These are phyloP conservation scores for Aristolochia fimbriata DNA, from an alignment of 164 flowering plant genomes.

Conservation along the genomic window DNA sequence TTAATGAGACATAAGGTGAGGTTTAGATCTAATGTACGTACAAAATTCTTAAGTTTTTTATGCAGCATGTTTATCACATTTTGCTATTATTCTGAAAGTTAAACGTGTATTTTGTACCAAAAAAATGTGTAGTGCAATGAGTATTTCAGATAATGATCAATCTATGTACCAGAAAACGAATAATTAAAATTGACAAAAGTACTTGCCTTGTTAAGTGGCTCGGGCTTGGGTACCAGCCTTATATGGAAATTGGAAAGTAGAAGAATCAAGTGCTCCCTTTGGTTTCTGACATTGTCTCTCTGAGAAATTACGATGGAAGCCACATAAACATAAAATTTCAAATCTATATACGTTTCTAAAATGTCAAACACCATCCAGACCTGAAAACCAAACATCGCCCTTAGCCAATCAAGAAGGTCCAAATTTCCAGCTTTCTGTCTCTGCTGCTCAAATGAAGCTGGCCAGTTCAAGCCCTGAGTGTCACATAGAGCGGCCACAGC, in stretches of 20 bases:
- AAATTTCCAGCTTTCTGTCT: conserved; percentile 71
- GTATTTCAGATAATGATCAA: too few relatives aligned
- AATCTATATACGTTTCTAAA: too few relatives aligned
- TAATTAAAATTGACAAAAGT: too few relatives aligned
- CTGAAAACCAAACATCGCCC: conserved; percentile 99
- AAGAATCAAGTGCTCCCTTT: conserved; percentile 84
- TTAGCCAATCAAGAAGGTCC: conserved; percentile 94
- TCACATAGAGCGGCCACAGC: conserved; percentile 77
- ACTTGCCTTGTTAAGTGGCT: conserved; percentile 72
- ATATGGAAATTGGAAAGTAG: conserved; percentile 80
- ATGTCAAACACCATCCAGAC: conserved; percentile 17
- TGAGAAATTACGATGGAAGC: too few relatives aligned
- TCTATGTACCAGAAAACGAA: too few relatives aligned
- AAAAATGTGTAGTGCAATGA: too few relatives aligned
- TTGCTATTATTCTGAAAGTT: too few relatives aligned
- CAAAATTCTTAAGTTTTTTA: too few relatives aligned
- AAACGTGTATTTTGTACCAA: too few relatives aligned
- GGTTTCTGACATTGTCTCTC: conserved; percentile 97
- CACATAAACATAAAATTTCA: conserved; percentile 13
- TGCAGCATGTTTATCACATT: too few relatives aligned
- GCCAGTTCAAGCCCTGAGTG: conserved; percentile 81
- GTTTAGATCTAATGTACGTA: too few relatives aligned
- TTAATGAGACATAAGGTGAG: too few relatives aligned
- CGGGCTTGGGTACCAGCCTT: conserved; percentile 84
- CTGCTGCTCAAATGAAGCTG: conserved; percentile 63